These are phyloP conservation scores for Pezicula rhizophila DNA, from an alignment of 2,329 filamentous ascomycete species.

Conservation along the genomic window DNA sequence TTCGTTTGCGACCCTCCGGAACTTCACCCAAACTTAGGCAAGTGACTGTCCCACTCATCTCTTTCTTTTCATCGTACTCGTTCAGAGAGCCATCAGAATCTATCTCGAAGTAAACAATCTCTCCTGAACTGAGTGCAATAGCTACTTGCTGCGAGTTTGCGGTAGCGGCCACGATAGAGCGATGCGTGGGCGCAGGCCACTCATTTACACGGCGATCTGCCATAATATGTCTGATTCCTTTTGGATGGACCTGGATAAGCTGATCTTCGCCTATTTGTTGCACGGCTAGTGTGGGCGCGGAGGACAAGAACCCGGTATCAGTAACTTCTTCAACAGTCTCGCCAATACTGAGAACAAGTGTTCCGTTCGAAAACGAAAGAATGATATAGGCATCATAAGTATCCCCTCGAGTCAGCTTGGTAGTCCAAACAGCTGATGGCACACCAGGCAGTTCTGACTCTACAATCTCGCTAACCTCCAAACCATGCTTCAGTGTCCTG, in stretches of 20 bases:
- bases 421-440: slow-evolving; percentile 92
- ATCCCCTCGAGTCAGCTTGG: slow-evolving; percentile 75
- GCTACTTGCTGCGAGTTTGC: slow-evolving; percentile 92
- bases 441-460: slow-evolving; percentile 83
- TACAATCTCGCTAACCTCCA: slow-evolving; percentile 93
- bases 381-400: slow-evolving; percentile 92
- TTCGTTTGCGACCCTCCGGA: slow-evolving; percentile 80
- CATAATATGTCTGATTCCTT: slow-evolving; percentile 86
- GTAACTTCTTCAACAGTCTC: slow-evolving; percentile 95
- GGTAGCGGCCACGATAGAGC: slow-evolving; percentile 89
- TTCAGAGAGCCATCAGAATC: slow-evolving; percentile 84
- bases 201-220: slow-evolving; percentile 75
- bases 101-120: slow-evolving; percentile 98
- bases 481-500: slow-evolving; percentile 83
- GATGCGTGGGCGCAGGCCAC: slow-evolving; percentile 88
- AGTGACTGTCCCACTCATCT: slow-evolving; percentile 93
- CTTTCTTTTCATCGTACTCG: slow-evolving; percentile 90
- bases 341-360: slow-evolving; percentile 87
- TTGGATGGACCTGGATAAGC: slow-evolving; percentile 91
- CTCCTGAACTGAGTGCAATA: slow-evolving; percentile 87
- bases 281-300: slow-evolving; percentile 83
- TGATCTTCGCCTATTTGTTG: slow-evolving; percentile 92
- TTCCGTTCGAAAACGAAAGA: slow-evolving; percentile 86
- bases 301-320: slow-evolving; percentile 85
- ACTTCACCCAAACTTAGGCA: slow-evolving; percentile 91